Evolutionary conservation across 441 rosid species (phyloP).

Genomic region (Pelargonium myrrhifolium): DNA sequence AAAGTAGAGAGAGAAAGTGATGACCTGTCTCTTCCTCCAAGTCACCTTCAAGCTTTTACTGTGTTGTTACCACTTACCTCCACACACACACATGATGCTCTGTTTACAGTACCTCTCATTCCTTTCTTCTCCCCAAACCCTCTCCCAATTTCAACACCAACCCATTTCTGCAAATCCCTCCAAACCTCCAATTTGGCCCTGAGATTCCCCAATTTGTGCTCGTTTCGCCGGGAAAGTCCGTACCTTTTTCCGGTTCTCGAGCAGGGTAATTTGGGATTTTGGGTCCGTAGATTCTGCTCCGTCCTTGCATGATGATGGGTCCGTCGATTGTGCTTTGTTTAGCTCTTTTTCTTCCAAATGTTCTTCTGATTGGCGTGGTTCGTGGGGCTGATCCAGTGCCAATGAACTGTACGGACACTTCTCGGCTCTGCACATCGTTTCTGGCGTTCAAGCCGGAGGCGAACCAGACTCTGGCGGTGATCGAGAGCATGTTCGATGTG

Average conservation of each 20-base stretch:
- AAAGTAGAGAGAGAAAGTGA: not conserved
- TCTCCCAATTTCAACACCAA: not conserved
- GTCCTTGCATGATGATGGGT: constrained; percentile 39
- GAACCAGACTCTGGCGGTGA: constrained; percentile 52
- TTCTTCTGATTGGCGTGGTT: constrained; percentile 16
- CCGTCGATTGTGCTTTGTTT: constrained; percentile 22
- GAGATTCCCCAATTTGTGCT: not conserved
- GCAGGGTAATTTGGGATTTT: too few species aligned
- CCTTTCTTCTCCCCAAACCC: constrained; percentile 8
- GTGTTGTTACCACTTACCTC: not conserved
- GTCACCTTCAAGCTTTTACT: not conserved
- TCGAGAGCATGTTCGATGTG: constrained; percentile 95
- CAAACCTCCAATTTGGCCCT: not conserved
- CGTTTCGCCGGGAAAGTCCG: not conserved
- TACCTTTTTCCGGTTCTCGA: too few species aligned
- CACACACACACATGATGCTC: constrained; percentile 21
- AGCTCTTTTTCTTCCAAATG: not conserved
- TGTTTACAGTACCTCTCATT: constrained; percentile 16
- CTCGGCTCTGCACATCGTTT: constrained; percentile 80
- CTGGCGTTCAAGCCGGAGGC: constrained; percentile 61
- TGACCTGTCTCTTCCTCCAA: not conserved
- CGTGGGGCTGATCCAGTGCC: constrained; percentile 34
- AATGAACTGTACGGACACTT: constrained; percentile 78
- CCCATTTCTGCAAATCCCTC: not conserved
- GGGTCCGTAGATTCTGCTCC: not conserved